Percentiles rank a stretch among this genome's conserved stretches.
Evolutionary conservation across 768 basidiomycete species (phyloP).

Genomic region (Cyclocybe aegerita): DNA sequence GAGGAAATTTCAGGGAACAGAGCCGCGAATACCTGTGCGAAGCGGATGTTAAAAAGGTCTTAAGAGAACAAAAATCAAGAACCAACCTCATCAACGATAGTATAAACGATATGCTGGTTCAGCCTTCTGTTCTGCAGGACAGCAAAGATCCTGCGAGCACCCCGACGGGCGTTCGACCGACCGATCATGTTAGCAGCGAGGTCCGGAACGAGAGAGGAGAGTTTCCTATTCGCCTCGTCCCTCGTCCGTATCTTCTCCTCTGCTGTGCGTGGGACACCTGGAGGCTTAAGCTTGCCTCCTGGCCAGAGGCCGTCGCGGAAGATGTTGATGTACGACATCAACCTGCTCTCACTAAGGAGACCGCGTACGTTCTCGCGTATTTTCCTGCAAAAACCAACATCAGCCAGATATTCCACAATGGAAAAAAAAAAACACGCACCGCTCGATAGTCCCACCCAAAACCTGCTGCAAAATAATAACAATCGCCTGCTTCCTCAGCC

Average conservation of each 20-base stretch:
- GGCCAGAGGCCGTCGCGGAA: conserved; percentile 85
- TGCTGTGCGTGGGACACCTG: conserved; percentile 63
- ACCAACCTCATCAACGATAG: conserved; percentile 83
- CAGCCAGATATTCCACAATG: background rate
- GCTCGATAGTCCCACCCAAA: conserved; percentile 92
- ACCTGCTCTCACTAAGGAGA: conserved; percentile 64
- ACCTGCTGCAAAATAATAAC: conserved; percentile 96
- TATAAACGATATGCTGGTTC: conserved; percentile 91
- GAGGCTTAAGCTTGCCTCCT: conserved; percentile 68
- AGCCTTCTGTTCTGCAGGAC: conserved; percentile 93
- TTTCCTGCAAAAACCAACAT: conserved; percentile 54
- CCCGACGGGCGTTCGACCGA: conserved; percentile 90
- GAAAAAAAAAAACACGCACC: conserved; percentile 47
- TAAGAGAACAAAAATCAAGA: background rate
- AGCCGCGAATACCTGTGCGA: conserved; percentile 27
- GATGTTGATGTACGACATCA: conserved; percentile 62
- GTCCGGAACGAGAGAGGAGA: conserved; percentile 91
- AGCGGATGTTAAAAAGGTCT: background rate
- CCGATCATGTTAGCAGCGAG: conserved; percentile 98
- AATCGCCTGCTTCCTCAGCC: conserved; percentile 93
- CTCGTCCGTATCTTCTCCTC: conserved; percentile 81
- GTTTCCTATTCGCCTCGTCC: conserved; percentile 86
- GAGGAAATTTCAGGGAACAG: conserved; percentile 26
- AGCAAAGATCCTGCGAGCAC: conserved; percentile 89
- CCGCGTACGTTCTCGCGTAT: conserved; percentile 74